Conservation (phyloP, 2,329 filamentous ascomycete genomes). For the Aspergillus sp. region DNA sequence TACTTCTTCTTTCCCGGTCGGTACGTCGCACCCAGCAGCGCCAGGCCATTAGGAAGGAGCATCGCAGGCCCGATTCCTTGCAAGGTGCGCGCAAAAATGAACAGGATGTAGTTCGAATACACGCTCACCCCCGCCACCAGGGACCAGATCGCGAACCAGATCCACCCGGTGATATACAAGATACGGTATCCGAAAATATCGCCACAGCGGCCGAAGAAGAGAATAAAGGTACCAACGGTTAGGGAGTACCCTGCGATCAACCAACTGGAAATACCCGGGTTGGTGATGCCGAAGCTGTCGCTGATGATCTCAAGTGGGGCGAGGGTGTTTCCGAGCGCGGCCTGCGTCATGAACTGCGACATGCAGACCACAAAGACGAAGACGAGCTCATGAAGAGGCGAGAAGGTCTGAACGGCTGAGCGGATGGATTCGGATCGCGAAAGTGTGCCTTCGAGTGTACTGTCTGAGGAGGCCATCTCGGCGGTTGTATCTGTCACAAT, state of each 20-base stretch:
- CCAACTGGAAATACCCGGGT: constrained; percentile 55
- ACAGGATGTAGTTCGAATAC: constrained; percentile 49
- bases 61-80: constrained; percentile 62
- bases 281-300: constrained; percentile 47
- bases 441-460: not conserved
- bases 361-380: constrained; percentile 41
- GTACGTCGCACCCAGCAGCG: constrained; percentile 62
- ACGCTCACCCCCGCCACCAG: constrained; percentile 39
- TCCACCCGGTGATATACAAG: constrained; percentile 39
- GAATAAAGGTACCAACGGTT: constrained; percentile 44
- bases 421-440: constrained; percentile 15
- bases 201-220: constrained; percentile 40
- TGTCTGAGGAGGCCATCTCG: not conserved
- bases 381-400: constrained; percentile 30
- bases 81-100: constrained; percentile 56
- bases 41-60: constrained; percentile 64
- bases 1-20: constrained; percentile 59
- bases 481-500: not conserved
- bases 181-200: constrained; percentile 42
- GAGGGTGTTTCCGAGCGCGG: constrained; percentile 52
- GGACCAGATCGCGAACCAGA: constrained; percentile 42
- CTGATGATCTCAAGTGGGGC: constrained; percentile 54
- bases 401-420: constrained; percentile 26
- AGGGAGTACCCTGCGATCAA: constrained; percentile 60
- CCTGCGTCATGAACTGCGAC: constrained; percentile 50